Percentiles rank a stretch among this genome's conserved stretches.
Evolutionary conservation across 1,284 basidiomycete genomes (phyloP).

Genomic region (Singerocomus rubriflavus): DNA sequence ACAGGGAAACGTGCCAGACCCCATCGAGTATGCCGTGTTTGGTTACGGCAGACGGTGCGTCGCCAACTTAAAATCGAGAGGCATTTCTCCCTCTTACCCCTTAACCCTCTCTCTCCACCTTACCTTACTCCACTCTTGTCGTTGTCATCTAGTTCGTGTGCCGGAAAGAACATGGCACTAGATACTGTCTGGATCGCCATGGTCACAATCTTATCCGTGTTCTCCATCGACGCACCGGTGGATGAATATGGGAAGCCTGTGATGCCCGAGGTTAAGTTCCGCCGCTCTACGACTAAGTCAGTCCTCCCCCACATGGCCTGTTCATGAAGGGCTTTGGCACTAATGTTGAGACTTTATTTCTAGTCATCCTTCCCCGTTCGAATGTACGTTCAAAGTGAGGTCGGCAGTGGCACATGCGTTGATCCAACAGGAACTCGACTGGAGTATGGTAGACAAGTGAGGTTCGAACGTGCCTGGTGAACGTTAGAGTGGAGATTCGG

Average conservation of each 20-base stretch:
- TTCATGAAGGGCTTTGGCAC: too few relatives aligned
- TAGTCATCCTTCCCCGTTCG: constrained; percentile 3
- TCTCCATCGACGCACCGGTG: constrained; percentile 5
- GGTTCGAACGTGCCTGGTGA: neutral
- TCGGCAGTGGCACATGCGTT: neutral
- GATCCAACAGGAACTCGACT: constrained; percentile 5
- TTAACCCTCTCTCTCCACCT: too few relatives aligned
- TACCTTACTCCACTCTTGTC: too few relatives aligned
- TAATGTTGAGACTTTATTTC: neutral
- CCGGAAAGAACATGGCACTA: constrained; percentile 6
- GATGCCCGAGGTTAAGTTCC: constrained; percentile 6
- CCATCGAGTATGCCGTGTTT: constrained; percentile 1
- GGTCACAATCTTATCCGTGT: constrained; percentile 2
- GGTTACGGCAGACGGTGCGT: constrained; percentile 7
- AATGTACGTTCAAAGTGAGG: constrained; percentile 8
- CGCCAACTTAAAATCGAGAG: neutral
- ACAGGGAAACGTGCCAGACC: constrained; percentile 1
- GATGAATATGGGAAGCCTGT: neutral
- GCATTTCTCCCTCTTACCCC: neutral
- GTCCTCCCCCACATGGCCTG: neutral
- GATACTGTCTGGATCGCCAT: constrained; percentile 7
- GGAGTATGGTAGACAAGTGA: neutral
- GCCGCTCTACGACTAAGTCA: constrained; percentile 6
- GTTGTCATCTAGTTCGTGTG: neutral
- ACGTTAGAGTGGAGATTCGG: too few relatives aligned